Percentiles rank a stretch among this genome's conserved stretches.
Conservation (phyloP, 371 early-diverging fungal genomes). For the Dichotomocladium elegans region DNA sequence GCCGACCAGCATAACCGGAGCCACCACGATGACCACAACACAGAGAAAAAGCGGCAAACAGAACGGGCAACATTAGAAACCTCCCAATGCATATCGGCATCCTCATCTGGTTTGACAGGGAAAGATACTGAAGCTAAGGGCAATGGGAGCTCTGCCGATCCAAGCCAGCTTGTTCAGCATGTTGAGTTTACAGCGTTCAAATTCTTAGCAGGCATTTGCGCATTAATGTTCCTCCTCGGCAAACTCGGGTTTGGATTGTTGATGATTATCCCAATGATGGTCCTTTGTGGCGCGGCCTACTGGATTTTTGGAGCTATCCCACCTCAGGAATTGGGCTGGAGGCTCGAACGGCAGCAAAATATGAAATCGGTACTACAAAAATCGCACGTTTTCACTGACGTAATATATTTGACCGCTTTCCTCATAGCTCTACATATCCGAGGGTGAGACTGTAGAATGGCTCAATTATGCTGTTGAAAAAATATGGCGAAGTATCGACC, state of each 20-base stretch:
- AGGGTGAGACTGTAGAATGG: constrained; percentile 46
- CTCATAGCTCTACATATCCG: constrained; percentile 33
- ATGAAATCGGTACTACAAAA: constrained; percentile 24
- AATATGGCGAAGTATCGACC: constrained; percentile 41
- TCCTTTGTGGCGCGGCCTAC: constrained; percentile 22
- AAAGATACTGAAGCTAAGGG: no score
- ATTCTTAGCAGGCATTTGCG: constrained; percentile 20
- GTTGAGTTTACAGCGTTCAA: constrained; percentile 29
- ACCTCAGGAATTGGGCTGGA: constrained; percentile 26
- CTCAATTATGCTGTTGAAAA: constrained; percentile 39
- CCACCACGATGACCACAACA: no score
- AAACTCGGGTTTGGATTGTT: constrained; percentile 16
- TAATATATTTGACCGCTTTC: no score
- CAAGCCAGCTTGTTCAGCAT: constrained; percentile 15
- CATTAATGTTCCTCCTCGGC: constrained; percentile 24
- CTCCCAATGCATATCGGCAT: no score
- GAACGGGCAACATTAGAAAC: no score
- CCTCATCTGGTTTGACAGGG: no score
- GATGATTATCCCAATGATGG: constrained; percentile 11
- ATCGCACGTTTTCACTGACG: no score
- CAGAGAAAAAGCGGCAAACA: no score
- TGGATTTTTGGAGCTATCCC: constrained; percentile 22
- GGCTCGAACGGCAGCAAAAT: constrained; percentile 26
- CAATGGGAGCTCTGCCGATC: no score
- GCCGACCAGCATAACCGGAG: no score